Evolutionary conservation across 2,329 filamentous ascomycete genomes (phyloP), one percentile per base, ranked within the genome.

Genomic region (Talaromyces sp.): DNA sequence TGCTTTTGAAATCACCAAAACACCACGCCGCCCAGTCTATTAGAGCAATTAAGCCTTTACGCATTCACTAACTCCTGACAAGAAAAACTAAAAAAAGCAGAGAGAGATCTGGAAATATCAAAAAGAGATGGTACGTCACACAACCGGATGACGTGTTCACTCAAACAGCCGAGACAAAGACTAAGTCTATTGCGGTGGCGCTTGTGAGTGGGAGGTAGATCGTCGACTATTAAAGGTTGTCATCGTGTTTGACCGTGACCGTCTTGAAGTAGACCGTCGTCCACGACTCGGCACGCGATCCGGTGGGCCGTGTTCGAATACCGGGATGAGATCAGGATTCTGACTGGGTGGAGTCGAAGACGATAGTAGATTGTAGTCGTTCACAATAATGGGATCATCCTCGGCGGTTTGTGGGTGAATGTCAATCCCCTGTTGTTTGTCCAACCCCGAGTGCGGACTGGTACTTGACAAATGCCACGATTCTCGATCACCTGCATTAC

Each of bases 321-420:
- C 76, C 1, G 80, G 80, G 50, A 77, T 73, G 9, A 82, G 68
- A 41, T 80, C 77, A 3, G 80, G 79, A 63, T 81, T 80, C 68
- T 83, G 81, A 63, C 80, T 83, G 0, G 80, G 81, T 37, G 81
- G 80, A 2, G 75, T 72, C 35, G 74, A 74, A 37, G 73, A 75
- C 2, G 74, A 69, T 3, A 72, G 62, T 2, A 72, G 62, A 8
- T 73, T 70, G 57, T 70, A 70, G 60, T 78, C 74, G 33, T 80
- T 72, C 24, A 66, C 56, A 63, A 83, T 73, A 27, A 83, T 72
- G n/a, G 76, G 80, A 67, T 83, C 81, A 61, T 82, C 78, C 4
- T 76, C 72, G 9, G 75, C 74, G 10, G 81, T 83, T 19, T 76
- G 79, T 0, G 81, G 81, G 69, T 83, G 81, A 7, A 83, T 73